Evolutionary conservation across 495 filamentous ascomycete genomes (phyloP), one percentile per base, ranked within the genome.

Genomic region (Neurospora pannonica): DNA sequence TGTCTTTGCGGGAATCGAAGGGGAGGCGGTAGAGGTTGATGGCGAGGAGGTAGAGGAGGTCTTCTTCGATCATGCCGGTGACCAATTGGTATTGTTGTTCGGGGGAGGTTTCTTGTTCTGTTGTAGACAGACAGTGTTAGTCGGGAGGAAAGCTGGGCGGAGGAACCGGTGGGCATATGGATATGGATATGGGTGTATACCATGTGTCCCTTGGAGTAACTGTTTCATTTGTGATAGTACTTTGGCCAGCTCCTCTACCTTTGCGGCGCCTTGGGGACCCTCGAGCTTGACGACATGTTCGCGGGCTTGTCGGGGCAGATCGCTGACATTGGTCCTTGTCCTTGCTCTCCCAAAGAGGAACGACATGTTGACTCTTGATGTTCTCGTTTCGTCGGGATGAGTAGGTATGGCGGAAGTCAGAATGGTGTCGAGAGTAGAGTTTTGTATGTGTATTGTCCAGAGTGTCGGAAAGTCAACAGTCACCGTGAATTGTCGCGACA

Each of bases 1-100:
- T 90, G 78, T 97, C 93, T 84, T 97, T 97, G 78, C 92, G 89
- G 36, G 93, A 91, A 85, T 99, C 97, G 86, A 99, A 99, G 7
- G 95, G 93, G 7, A 98, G 89, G 37, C 90, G 87, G 81, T 92
- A 88, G 70, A 99, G 90, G 79, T 90, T 89, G 67, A 88, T 86
- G 37, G 95, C 92, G 43, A 99, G 90, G 39, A 92, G 85, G 77
- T 91, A 92, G 42, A 98, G 89, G 31, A 99, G 85, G 81, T 98
- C 94, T 83, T 97, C 94, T 77, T 94, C 88, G 76, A 97, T 90
- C 43, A 97, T 89, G 71, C 91, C 88, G 48, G 88, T 90, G 62
- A 97, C 89, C 24, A 98, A 87, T 72, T 92, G 88, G 77, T 92
- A 89, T 74, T 97, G 91, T 79, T 95, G 92, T 70, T 98, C 94